Evolutionary conservation across 2,329 filamentous ascomycete species (phyloP), one percentile per base, ranked within the genome.

Genomic region (Meredithiella fracta): DNA sequence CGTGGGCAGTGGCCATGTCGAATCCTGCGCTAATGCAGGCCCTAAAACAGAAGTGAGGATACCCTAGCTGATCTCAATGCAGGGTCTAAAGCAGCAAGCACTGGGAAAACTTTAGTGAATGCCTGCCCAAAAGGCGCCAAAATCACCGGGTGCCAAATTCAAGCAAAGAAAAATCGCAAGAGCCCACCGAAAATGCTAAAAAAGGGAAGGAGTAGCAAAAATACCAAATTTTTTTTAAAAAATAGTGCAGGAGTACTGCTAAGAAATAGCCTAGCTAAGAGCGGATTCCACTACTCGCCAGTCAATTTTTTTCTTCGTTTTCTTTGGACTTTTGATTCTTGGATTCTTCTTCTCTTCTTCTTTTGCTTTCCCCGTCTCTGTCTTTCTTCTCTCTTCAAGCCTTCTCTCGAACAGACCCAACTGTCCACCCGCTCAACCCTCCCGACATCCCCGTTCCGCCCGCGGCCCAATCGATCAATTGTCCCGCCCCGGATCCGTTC

Each of bases 391-490:
- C 22, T 51, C 47, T 31, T 57, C 55, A 38, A 47, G 22, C 53
- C 52, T 20, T 56, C 53, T 40, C 52, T 47, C 25, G 22, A n/a
- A 15, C 11, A n/a, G n/a, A 47, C n/a, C 20, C n/a, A 34, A 44
- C 49, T 26, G 20, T 4, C 40, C 14, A n/a, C 31, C 25, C 26
- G 38, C n/a, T 2, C 50, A 38, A 34, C 26, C 31, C 51, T n/a
- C 53, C 37, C 34, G 47, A 40, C 26, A 42, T 42, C 53, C 57
- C 58, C 44, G 11, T n/a, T 5, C 60, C 50, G 15, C 34, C 38
- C 47, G 53, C 47, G 50, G 40, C 34, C 34, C 42, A 51, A 58
- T 52, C 40, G 17, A 44, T 3, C 5, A 44, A 44, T 55, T 56
- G 51, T 51, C 38, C 31, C 37, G 23, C 47, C 49, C 42, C 47